phyloP scores from a whole-genome alignment of 2,329 filamentous ascomycete species.

The Leptosphaerulina australis region DNA sequence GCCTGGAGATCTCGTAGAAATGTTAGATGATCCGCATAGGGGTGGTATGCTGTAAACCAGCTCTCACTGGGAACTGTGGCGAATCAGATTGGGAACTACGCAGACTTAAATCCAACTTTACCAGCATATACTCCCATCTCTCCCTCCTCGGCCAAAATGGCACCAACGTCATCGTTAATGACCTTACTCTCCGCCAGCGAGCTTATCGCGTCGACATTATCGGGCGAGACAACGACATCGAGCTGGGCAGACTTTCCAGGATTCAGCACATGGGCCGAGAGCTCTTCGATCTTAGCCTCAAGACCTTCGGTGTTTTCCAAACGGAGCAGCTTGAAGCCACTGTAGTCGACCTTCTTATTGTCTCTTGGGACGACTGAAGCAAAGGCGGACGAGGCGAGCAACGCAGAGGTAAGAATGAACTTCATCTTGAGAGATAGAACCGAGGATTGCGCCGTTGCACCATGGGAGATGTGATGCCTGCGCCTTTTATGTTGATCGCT shows the following conservation, averaged over 20 bases:
- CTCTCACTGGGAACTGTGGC: slow-evolving; percentile 38
- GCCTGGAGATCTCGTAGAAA: slow-evolving; percentile 44
- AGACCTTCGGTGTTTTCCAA: slow-evolving; percentile 33
- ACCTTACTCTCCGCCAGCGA: slow-evolving; percentile 37
- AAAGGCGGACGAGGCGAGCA: slow-evolving; percentile 34
- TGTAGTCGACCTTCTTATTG: slow-evolving; percentile 44
- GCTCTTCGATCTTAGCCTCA: slow-evolving; percentile 38
- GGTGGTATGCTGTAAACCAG: slow-evolving; percentile 48
- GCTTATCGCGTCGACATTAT: slow-evolving; percentile 39
- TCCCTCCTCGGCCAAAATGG: slow-evolving; percentile 40
- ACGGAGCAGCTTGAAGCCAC: slow-evolving; percentile 46
- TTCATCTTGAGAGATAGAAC: slow-evolving; percentile 33
- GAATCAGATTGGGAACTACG: slow-evolving; percentile 8
- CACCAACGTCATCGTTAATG: slow-evolving; percentile 46
- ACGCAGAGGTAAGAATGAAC: slow-evolving; percentile 34
- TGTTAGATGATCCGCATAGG: slow-evolving; percentile 43
- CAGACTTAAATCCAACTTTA: slow-evolving; percentile 8
- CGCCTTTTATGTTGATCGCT: slow-evolving; percentile 23
- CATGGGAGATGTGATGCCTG: not conserved
- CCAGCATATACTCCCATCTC: slow-evolving; percentile 38
- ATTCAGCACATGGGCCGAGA: slow-evolving; percentile 43
- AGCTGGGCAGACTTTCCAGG: slow-evolving; percentile 36
- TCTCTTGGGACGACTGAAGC: slow-evolving; percentile 34
- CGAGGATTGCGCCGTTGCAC: slow-evolving; percentile 4
- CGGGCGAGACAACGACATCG: slow-evolving; percentile 46